Evolutionary conservation across 2,329 filamentous ascomycete genomes (phyloP).

Genomic region (Aureobasidium sp.): DNA sequence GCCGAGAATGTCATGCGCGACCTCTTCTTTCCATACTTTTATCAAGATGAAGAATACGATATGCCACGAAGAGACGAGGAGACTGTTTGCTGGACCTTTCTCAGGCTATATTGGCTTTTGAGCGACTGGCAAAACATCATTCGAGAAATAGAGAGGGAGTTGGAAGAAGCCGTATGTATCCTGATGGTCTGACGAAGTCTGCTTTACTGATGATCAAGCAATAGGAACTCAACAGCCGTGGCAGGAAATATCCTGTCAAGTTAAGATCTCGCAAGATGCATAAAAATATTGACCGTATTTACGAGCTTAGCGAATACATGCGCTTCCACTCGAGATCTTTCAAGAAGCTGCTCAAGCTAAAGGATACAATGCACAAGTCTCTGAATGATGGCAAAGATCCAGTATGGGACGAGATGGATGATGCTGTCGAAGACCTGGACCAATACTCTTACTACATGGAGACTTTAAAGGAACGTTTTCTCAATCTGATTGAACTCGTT

Average conservation of each 20-base stretch:
- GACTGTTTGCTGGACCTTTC: slow-evolving; percentile 32
- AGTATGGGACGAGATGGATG: slow-evolving; percentile 31
- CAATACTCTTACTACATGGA: slow-evolving; percentile 30
- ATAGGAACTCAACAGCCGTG: slow-evolving; percentile 29
- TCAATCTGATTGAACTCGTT: slow-evolving; percentile 32
- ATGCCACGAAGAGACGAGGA: slow-evolving; percentile 30
- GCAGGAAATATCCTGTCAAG: slow-evolving; percentile 30
- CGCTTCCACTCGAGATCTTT: slow-evolving; percentile 30
- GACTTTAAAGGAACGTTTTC: slow-evolving; percentile 31
- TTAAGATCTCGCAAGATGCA: slow-evolving; percentile 28
- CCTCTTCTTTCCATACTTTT: slow-evolving; percentile 29
- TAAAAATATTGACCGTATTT: slow-evolving; percentile 30
- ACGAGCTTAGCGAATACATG: slow-evolving; percentile 32
- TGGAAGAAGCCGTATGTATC: slow-evolving; percentile 26
- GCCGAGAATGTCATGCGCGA: slow-evolving; percentile 28
- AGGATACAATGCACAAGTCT: slow-evolving; percentile 23
- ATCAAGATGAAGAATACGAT: slow-evolving; percentile 28
- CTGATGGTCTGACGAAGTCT: neutral
- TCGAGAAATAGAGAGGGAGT: slow-evolving; percentile 26
- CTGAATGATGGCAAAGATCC: slow-evolving; percentile 25
- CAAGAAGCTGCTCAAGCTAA: slow-evolving; percentile 31
- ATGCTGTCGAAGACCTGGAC: slow-evolving; percentile 31
- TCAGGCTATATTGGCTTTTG: slow-evolving; percentile 28
- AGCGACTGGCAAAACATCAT: slow-evolving; percentile 35
- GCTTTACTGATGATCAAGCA: slow-evolving; percentile 1